Evolutionary conservation across 768 basidiomycete species (phyloP).

Genomic region (Pseudohyphozyma bogoriensis): DNA sequence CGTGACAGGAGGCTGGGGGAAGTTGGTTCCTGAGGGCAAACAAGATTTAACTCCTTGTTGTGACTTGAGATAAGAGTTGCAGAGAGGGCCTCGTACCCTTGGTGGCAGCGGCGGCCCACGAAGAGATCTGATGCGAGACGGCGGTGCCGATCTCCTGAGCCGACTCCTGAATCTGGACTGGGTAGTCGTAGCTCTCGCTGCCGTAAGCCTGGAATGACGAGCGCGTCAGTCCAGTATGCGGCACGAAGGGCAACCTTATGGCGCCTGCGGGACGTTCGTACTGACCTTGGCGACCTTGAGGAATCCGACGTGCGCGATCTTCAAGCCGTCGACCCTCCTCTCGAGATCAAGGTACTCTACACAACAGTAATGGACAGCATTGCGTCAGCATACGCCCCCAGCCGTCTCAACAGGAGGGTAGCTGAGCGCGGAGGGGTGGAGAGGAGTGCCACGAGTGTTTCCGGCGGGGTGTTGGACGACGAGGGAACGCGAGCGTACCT

Average conservation of each 20-base stretch:
- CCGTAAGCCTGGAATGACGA: neutral
- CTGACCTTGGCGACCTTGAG: constrained; percentile 60
- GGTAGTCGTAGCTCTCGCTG: constrained; percentile 43
- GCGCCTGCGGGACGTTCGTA: too few relatives aligned
- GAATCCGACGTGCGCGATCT: constrained; percentile 42
- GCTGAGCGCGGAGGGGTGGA: neutral
- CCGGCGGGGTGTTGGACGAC: neutral
- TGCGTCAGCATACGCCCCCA: neutral
- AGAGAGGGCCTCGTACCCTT: constrained; percentile 28
- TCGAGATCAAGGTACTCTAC: constrained; percentile 95
- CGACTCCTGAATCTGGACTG: constrained; percentile 63
- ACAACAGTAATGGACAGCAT: constrained; percentile 2
- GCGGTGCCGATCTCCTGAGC: constrained; percentile 59
- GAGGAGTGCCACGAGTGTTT: neutral
- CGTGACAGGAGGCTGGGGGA: constrained; percentile 40
- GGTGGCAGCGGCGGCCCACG: constrained; percentile 56
- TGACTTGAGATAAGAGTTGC: too few relatives aligned
- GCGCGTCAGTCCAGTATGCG: neutral
- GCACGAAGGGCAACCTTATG: constrained; percentile 45
- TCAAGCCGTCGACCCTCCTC: constrained; percentile 82
- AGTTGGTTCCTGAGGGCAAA: constrained; percentile 43
- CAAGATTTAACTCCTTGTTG: neutral
- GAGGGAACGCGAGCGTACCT: constrained; percentile 43
- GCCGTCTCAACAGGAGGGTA: neutral
- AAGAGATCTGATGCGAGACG: constrained; percentile 64